Percentiles rank a stretch among this genome's conserved stretches.
These are phyloP conservation scores for Neopestalotiopsis sp. DNA, from an alignment of 2,329 filamentous ascomycete species.

Conservation along the genomic window DNA sequence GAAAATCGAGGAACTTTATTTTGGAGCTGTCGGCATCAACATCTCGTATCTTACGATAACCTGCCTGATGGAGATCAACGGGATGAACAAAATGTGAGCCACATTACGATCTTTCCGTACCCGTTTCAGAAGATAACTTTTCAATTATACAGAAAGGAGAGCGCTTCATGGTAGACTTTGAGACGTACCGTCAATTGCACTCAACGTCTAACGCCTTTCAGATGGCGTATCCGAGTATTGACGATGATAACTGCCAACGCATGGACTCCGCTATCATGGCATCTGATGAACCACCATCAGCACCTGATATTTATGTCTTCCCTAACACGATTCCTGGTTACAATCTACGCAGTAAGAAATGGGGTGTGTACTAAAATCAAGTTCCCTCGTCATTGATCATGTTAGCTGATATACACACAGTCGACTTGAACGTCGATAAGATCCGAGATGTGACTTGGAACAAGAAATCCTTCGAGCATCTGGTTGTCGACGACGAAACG, in stretches of 20 bases:
- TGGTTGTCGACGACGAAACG: constrained; percentile 24
- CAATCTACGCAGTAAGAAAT: background rate
- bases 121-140: no score
- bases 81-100: background rate
- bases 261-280: no score
- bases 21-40: background rate
- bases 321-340: background rate
- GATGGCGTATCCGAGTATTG: background rate
- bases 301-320: background rate
- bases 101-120: no score
- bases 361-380: no score
- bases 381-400: no score
- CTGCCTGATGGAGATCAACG: no score
- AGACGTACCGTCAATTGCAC: constrained; percentile 21
- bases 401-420: background rate
- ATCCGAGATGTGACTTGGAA: constrained; percentile 29
- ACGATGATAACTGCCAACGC: no score
- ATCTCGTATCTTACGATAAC: no score
- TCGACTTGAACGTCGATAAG: background rate
- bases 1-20: background rate
- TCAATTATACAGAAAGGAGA: constrained; percentile 14
- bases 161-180: constrained; percentile 23
- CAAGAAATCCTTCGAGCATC: constrained; percentile 26
- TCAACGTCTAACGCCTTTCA: background rate
- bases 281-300: background rate